Evolutionary conservation across 2,329 filamentous ascomycete genomes (phyloP), one percentile per base, ranked within the genome.

Genomic region (Boeremia lycopersici): DNA sequence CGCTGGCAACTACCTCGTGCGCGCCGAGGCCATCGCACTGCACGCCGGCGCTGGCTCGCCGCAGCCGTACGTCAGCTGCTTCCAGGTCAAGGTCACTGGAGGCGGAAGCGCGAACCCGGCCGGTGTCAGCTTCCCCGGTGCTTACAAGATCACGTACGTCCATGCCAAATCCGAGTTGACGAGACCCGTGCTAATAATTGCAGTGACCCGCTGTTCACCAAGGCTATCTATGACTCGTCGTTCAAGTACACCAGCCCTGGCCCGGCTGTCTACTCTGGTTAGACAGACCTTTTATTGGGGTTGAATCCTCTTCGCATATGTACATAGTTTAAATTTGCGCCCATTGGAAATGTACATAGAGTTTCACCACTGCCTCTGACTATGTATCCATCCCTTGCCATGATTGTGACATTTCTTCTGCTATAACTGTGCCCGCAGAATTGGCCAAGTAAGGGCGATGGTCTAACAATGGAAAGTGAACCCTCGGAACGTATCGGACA

Each of bases 61-160:
- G 10, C 72, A 74, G 57, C 72, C 72, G 2, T 74, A 74, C 40
- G 71, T 74, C 3, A 60, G 60, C 9, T 74, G 72, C 66, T 73
- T 74, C 61, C 72, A 75, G 64, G 70, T 75, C 47, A 74, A 70
- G 63, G 73, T 75, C 11, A 73, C 65, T 1, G 67, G 67, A 7
- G 70, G 70, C 7, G 73, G 73, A 12, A 68, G 61, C 44, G 71
- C 71, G 6, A 74, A 49, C 26, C 72, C 72, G 0, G 26, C 59
- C 33, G 72, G 72, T 53, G 72, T 74, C 17, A 60, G 54, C 8
- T 74, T 74, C 62, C 72, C 72, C 15, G 72, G 71, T 30, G 72
- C 52, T 3, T 74, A 74, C 53, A 73, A 72, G 64, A 39, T 55
- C 17, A 68, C 42, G 65, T 65, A 47, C 44, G 53, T 55, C 30